Evolutionary conservation across 78 protist species (phyloP).

Genomic region (Cavenderia fasciculata): DNA sequence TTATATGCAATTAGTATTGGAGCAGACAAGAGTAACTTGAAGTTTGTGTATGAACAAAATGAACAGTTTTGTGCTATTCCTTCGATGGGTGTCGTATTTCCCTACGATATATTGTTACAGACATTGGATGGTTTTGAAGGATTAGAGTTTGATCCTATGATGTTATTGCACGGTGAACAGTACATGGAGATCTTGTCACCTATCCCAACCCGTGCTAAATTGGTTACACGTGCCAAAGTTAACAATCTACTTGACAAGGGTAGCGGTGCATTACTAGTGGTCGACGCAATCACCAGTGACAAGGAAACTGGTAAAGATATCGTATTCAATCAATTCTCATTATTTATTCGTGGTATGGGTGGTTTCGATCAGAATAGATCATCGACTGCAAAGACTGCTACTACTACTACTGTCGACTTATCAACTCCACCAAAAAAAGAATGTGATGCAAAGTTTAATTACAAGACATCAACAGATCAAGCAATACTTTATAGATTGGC

Average conservation of each 20-base stretch:
- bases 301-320: conserved; percentile 16
- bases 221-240: conserved; percentile 42
- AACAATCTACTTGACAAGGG: conserved; percentile 50
- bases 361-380: conserved; percentile 43
- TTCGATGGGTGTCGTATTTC: conserved; percentile 66
- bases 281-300: conserved; percentile 33
- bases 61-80: neutral
- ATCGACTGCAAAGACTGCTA: conserved; percentile 16
- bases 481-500: conserved; percentile 56
- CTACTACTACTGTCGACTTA: too few species aligned
- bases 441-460: conserved; percentile 24
- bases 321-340: conserved; percentile 46
- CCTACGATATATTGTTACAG: conserved; percentile 18
- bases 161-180: conserved; percentile 76
- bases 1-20: conserved; percentile 70
- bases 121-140: conserved; percentile 38
- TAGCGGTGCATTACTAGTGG: conserved; percentile 52
- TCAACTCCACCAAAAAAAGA: conserved; percentile 26
- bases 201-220: conserved; percentile 32
- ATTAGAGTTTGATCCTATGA: conserved; percentile 52
- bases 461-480: conserved; percentile 35
- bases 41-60: conserved; percentile 34
- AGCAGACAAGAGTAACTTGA: conserved; percentile 20
- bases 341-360: conserved; percentile 70
- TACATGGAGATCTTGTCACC: conserved; percentile 20